Evolutionary conservation across 78 protist genomes (phyloP), one percentile per base, ranked within the genome.

Genomic region (Acrasis kona): DNA sequence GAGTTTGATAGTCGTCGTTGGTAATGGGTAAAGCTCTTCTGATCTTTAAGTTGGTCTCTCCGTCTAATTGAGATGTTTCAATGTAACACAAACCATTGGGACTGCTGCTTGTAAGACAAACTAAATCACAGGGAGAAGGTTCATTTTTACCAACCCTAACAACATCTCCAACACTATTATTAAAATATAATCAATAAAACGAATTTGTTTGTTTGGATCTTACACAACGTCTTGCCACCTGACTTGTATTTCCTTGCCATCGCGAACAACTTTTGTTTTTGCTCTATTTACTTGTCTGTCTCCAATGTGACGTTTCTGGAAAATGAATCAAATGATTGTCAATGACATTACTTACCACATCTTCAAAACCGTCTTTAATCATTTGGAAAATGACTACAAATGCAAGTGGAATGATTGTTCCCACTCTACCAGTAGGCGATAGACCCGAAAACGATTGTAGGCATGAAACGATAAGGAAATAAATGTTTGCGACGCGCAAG

Each of bases 1-100:
- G 8, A 19, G 65, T 12, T 19, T 30, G 19, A 67, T 67, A 31
- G 12, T 19, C 66, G 19, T 19, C 19, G 19, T 19, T 19, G 28
- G 19, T 30, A 19, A 19, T 30, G 12, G 19, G n/a, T 10, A 58
- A 2, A 32, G 79, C 64, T 57, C 34, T 4, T 57, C 81, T 78
- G 6, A 10, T 6, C 72, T 85, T 85, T 28, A 75, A 67, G 66
- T 85, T 72, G 9, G 90, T 85, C 36, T 83, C 87, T 50, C 97
- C 98, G 39, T 95, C 98, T 58, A 95, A 72, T 35, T 88, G 81
- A 36, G 89, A 64, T 0, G 98, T 95, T 57, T 76, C 65, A 5
- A 93, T 79, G 7, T 68, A 10, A 2, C 87, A 73, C 9, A 87
- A 31, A 37, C 88, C 91, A 4, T 92, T 92, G 7, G 88, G 90